Conservation (phyloP, 352 stramenopile genomes). For the Globisporangium heterothallicum region DNA sequence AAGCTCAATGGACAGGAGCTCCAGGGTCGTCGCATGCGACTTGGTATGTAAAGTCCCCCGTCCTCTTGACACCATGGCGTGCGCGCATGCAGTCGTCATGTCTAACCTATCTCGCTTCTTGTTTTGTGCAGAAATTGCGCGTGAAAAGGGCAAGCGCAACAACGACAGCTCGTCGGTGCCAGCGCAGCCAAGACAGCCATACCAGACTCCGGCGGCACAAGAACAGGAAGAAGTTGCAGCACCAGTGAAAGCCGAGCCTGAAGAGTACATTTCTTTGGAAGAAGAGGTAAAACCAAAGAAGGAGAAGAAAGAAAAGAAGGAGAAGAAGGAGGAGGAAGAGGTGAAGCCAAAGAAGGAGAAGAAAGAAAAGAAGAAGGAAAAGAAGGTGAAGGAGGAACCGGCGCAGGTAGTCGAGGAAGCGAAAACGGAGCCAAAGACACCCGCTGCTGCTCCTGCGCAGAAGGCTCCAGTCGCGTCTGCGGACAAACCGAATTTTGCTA, state of each 20-base stretch:
- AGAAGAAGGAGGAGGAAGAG: slow-evolving; percentile 25
- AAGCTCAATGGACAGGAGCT: slow-evolving; percentile 75
- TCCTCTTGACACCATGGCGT: no score
- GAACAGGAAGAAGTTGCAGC: not conserved
- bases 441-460: slow-evolving; percentile 2
- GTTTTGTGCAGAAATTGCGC: slow-evolving; percentile 46
- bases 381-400: slow-evolving; percentile 13
- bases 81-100: no score
- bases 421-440: slow-evolving; percentile 4
- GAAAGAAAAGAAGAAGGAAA: slow-evolving; percentile 14
- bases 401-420: not conserved
- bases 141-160: slow-evolving; percentile 58
- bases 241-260: slow-evolving; percentile 1
- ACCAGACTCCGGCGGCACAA: no score
- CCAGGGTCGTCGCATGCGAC: slow-evolving; percentile 71
- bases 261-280: slow-evolving; percentile 16
- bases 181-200: not conserved
- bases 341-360: slow-evolving; percentile 17
- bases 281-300: slow-evolving; percentile 9
- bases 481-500: slow-evolving; percentile 7
- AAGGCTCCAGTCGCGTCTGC: slow-evolving; percentile 8
- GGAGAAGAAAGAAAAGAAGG: slow-evolving; percentile 8
- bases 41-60: slow-evolving; percentile 43
- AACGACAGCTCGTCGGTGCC: slow-evolving; percentile 14
- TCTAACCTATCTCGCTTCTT: no score